Evolutionary conservation across 805 yeast genomes (phyloP).

Genomic region (Yarrowia divulgata): DNA sequence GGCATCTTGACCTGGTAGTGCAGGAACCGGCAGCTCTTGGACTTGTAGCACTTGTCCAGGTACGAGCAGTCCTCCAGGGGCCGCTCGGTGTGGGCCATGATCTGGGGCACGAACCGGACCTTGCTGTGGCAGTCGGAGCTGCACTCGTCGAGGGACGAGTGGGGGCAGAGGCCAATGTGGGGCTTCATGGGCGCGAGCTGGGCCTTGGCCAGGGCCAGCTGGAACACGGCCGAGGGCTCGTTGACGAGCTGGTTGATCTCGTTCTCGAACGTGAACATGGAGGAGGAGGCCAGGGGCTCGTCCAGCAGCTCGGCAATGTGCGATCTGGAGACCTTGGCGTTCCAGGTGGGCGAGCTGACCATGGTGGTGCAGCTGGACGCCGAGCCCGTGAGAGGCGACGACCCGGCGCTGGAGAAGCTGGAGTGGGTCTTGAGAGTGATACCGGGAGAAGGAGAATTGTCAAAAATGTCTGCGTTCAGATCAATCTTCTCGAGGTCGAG

Average conservation of each 20-base stretch:
- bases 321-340: constrained; percentile 2
- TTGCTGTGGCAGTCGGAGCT: constrained; percentile 43
- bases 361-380: constrained; percentile 33
- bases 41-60: constrained; percentile 90
- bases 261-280: constrained; percentile 16
- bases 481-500: background rate
- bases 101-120: constrained; percentile 50
- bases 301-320: constrained; percentile 31
- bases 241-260: constrained; percentile 22
- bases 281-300: constrained; percentile 5
- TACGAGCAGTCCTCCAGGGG: constrained; percentile 90
- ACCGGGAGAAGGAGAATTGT: constrained; percentile 5
- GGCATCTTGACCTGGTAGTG: constrained; percentile 60
- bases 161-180: constrained; percentile 43
- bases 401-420: constrained; percentile 17
- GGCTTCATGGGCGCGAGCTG: constrained; percentile 40
- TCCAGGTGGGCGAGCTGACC: constrained; percentile 30
- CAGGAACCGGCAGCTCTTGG: constrained; percentile 77
- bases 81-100: constrained; percentile 64
- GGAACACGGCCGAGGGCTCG: constrained; percentile 32
- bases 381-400: constrained; percentile 16
- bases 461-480: background rate
- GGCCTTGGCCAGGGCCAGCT: constrained; percentile 29
- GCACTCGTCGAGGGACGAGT: constrained; percentile 40
- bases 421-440: constrained; percentile 15